These are phyloP conservation scores for Penicillium sp. DNA, from an alignment of 2,329 filamentous ascomycete genomes.

Conservation along the genomic window DNA sequence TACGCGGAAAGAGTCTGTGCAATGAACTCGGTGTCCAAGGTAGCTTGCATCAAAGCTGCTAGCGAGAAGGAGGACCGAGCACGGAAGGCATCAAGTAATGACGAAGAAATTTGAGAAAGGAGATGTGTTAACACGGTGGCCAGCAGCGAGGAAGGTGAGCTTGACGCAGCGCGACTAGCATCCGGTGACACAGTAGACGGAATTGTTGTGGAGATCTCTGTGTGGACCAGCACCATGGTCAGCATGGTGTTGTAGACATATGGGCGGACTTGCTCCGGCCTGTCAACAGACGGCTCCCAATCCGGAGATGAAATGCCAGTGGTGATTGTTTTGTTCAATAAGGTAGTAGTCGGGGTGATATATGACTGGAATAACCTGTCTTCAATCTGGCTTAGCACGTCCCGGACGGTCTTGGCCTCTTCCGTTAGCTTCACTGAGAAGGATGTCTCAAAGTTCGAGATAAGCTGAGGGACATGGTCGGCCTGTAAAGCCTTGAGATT, in stretches of 20 bases:
- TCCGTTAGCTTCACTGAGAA: slow-evolving; percentile 95
- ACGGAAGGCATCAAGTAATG: slow-evolving; percentile 80
- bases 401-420: slow-evolving; percentile 85
- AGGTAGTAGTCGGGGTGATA: slow-evolving; percentile 71
- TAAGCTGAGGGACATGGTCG: slow-evolving; percentile 81
- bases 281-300: slow-evolving; percentile 65
- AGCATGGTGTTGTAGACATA: slow-evolving; percentile 90
- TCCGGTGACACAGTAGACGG: slow-evolving; percentile 65
- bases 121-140: slow-evolving; percentile 80
- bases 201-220: slow-evolving; percentile 80
- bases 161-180: slow-evolving; percentile 71
- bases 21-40: slow-evolving; percentile 94
- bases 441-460: slow-evolving; percentile 86
- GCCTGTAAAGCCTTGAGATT: slow-evolving; percentile 83
- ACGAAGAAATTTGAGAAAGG: slow-evolving; percentile 74
- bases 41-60: slow-evolving; percentile 89
- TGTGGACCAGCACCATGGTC: slow-evolving; percentile 84
- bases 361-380: slow-evolving; percentile 89
- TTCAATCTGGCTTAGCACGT: slow-evolving; percentile 89
- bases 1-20: slow-evolving; percentile 90
- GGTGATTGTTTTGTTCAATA: slow-evolving; percentile 68
- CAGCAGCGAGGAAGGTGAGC: slow-evolving; percentile 65
- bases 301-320: slow-evolving; percentile 67
- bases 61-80: slow-evolving; percentile 68
- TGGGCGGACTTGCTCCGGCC: slow-evolving; percentile 72